Evolutionary conservation across 441 rosid genomes (phyloP), one percentile per base, ranked within the genome.

Genomic region (Hura crepitans): DNA sequence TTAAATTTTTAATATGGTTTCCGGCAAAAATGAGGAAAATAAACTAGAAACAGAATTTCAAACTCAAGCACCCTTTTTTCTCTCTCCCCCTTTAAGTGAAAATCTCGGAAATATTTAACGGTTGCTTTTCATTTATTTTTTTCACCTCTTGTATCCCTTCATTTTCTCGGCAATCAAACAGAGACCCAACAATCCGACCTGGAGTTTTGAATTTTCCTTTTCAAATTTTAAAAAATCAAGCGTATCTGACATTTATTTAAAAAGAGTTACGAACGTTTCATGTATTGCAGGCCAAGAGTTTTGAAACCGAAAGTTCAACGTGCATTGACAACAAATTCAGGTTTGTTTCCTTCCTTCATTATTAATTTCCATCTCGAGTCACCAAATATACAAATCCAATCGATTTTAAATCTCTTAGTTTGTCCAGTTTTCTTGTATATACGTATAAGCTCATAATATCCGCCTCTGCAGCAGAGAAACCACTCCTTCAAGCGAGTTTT

Each of bases 261-360:
- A 51, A 56, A 62, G 62, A 62, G 27, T 55, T 59, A 72, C 55
- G 27, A 57, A 66, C 61, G 51, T 50, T 66, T 18, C 33, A 31
- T 75, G 18, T 62, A 8, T 70, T 74, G 77, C 83, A 85, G 89
- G 81, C 72, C 55, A 74, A 72, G 81, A 82, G 81, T 74, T 87
- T 77, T 66, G 87, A 85, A 86, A 84, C 90, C 42, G 92, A 88
- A 82, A 75, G 71, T 45, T 77, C 87, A 49, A 72, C 88, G 70
- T 86, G 86, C 85, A 73, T 70, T 72, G 68, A 77, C 85, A 81
- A 69, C 83, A 79, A 78, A 67, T 78, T 78, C 87, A 88, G 92
- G 93, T 91, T 72, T 12, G 31, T 39, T 46, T 37, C 47, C 25
- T 51, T 22, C 23, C 13, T 18, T 54, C 68, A 14, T 72, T 65